Percentiles rank a stretch among this genome's conserved stretches.
Evolutionary conservation across 305 asterid genomes (phyloP).

Genomic region (Fraxinus dipetala): DNA sequence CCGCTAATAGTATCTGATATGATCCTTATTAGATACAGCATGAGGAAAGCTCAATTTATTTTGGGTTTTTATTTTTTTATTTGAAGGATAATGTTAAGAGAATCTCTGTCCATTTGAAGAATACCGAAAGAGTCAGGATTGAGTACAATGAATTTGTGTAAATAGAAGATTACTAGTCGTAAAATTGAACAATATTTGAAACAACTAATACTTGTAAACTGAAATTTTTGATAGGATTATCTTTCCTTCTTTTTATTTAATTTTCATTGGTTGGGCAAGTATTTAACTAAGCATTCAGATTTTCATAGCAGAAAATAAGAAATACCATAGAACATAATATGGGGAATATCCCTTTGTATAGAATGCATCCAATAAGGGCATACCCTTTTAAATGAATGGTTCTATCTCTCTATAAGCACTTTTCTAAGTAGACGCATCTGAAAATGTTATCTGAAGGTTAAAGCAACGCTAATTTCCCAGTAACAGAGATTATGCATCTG

Average conservation of each 20-base stretch:
- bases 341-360: not conserved
- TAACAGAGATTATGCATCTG: not conserved
- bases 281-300: not conserved
- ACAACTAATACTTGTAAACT: not conserved
- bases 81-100: not conserved
- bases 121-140: not conserved
- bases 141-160: not conserved
- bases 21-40: not conserved
- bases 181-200: not conserved
- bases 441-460: constrained; percentile 3
- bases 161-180: not conserved
- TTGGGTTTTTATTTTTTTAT: not conserved
- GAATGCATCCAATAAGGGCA: not conserved
- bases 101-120: not conserved
- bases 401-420: not conserved
- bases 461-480: not conserved
- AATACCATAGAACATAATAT: not conserved
- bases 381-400: not conserved
- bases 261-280: not conserved
- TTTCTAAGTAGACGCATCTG: not conserved
- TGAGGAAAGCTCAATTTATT: not conserved
- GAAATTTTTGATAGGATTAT: not conserved
- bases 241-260: not conserved
- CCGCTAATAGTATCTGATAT: not conserved
- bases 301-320: not conserved